Base-by-base conservation (phyloP, 2,329 filamentous ascomycete species). In the Xylariaceae sp. region DNA sequence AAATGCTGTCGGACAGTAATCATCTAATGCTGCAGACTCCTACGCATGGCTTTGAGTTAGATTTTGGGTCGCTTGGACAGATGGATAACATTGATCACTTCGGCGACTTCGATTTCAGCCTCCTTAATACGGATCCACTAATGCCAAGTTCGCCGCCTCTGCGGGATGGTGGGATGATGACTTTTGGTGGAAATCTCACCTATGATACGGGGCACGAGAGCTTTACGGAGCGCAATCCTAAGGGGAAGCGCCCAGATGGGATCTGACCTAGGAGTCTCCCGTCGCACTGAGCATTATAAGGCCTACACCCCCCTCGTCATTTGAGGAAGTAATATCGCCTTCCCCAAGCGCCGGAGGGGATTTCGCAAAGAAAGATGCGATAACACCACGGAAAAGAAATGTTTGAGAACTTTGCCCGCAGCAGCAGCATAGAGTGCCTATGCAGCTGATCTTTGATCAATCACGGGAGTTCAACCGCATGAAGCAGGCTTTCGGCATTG, bases 1-100 rank as follows among this genome's bases (percentile, higher is more conserved):
- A 87, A 60, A 74, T 89, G 54, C 73, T 89, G 17, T 84, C 79
- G 7, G 81, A 86, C 54, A 73, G 73, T 10, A 73, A 76, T 49
- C 66, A 74, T 41, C 76, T 80, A 60, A 71, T 68, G 10, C 71
- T 61, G 55, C 72, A 64, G 2, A 64, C 68, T 34, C 72, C 66
- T 51, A 66, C 71, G 36, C 66, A 69, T 31, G 61, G 73, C 33
- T 67, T 65, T 22, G 73, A 78, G 39, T 59, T 80, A 11, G 76
- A 80, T 50, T 64, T 79, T 28, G 66, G 64, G 47, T 67, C 71
- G 5, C 60, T 68, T n/a, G 60, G 75, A 1, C 72, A 72, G 39
- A 67, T 66, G 49, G 66, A 71, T 48, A 69, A 64, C 62, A 42
- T 56, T 61, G 42, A 59, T 44, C 50, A 53, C 17, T 36, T 55